These are phyloP conservation scores for Brassica juncea DNA, from an alignment of 345 rosid genomes.

Conservation along the genomic window DNA sequence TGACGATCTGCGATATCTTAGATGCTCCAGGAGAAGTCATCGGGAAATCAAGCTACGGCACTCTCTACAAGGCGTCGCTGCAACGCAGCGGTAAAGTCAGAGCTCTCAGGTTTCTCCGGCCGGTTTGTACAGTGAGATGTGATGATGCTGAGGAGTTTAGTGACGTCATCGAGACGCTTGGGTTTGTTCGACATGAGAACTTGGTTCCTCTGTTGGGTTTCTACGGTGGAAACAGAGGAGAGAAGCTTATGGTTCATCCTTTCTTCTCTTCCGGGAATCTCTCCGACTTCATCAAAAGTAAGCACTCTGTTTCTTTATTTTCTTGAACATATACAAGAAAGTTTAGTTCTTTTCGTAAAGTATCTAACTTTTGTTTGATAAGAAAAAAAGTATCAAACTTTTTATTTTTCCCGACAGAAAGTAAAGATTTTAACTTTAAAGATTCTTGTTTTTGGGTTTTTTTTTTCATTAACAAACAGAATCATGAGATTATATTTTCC, in stretches of 20 bases:
- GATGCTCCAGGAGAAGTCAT: slow-evolving; percentile 98
- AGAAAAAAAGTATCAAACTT: not conserved
- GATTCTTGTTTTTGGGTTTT: not conserved
- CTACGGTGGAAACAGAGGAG: slow-evolving; percentile 83
- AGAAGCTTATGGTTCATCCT: slow-evolving; percentile 90
- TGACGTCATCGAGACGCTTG: slow-evolving; percentile 57
- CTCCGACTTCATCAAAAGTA: slow-evolving; percentile 72
- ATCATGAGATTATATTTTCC: slow-evolving; percentile 3
- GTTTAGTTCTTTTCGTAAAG: not conserved
- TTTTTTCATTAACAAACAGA: not conserved
- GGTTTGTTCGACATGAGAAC: slow-evolving; percentile 66
- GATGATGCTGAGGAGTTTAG: slow-evolving; percentile 45
- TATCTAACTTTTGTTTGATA: not conserved
- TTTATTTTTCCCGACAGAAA: slow-evolving; percentile 21
- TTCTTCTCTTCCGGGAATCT: slow-evolving; percentile 67
- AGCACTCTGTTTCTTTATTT: slow-evolving; percentile 24
- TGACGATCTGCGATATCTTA: slow-evolving; percentile 72
- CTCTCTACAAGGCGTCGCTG: slow-evolving; percentile 77
- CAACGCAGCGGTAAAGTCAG: slow-evolving; percentile 52
- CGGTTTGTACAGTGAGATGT: slow-evolving; percentile 56
- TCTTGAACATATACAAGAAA: not conserved
- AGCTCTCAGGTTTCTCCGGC: slow-evolving; percentile 82
- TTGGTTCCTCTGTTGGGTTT: slow-evolving; percentile 89
- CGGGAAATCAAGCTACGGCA: slow-evolving; percentile 84
- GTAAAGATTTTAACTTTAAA: slow-evolving; percentile 1